Percentiles rank a stretch among this genome's conserved stretches.
phyloP scores from a whole-genome alignment of 441 rosid species.

The Hura crepitans region DNA sequence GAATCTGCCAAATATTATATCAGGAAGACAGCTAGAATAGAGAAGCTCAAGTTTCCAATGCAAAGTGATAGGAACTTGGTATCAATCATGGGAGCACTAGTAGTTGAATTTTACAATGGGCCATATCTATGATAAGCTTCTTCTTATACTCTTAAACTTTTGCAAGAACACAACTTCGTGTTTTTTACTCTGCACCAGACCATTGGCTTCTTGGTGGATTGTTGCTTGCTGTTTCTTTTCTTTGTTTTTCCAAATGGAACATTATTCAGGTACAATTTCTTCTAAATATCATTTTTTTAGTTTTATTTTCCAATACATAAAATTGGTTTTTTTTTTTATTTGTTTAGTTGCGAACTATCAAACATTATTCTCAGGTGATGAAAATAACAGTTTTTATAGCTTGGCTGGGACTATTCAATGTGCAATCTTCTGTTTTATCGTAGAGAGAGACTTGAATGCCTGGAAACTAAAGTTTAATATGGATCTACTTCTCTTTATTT shows the following conservation, averaged over 20 bases:
- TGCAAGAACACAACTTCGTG: slow-evolving; percentile 34
- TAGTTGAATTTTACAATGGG: slow-evolving; percentile 49
- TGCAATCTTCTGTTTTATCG: slow-evolving; percentile 41
- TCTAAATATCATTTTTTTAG: no score
- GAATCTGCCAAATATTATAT: background rate
- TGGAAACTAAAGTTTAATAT: slow-evolving; percentile 55
- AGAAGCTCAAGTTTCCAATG: slow-evolving; percentile 40
- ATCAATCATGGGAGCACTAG: slow-evolving; percentile 48
- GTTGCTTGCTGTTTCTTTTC: slow-evolving; percentile 57
- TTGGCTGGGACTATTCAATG: slow-evolving; percentile 65
- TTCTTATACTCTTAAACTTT: slow-evolving; percentile 27
- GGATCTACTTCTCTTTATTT: slow-evolving; percentile 58
- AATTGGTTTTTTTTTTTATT: background rate
- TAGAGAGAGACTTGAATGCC: slow-evolving; percentile 56
- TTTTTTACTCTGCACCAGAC: slow-evolving; percentile 51
- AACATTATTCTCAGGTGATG: slow-evolving; percentile 60
- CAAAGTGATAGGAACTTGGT: slow-evolving; percentile 46
- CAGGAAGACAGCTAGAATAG: slow-evolving; percentile 49
- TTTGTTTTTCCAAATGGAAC: slow-evolving; percentile 57
- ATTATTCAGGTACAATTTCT: slow-evolving; percentile 48
- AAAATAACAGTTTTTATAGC: slow-evolving; percentile 64
- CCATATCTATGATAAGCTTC: slow-evolving; percentile 47
- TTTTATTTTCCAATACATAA: background rate
- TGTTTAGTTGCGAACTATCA: slow-evolving; percentile 46
- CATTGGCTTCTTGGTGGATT: slow-evolving; percentile 64